Evolutionary conservation across 495 filamentous ascomycete genomes (phyloP).

Genomic region (Durotheca rogersii): DNA sequence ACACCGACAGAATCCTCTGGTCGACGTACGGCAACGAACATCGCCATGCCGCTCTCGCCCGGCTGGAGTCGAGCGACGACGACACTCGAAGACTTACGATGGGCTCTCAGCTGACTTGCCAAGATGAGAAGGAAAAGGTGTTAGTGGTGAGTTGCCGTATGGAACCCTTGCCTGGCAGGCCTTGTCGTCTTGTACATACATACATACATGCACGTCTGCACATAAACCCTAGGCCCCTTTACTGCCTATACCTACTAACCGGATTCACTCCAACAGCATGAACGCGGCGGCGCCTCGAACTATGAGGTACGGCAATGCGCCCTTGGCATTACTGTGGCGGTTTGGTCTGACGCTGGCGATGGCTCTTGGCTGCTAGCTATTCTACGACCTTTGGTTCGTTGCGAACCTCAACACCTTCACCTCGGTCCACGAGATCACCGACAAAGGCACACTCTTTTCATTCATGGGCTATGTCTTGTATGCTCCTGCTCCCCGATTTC

Average conservation of each 20-base stretch:
- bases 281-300: background rate
- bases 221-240: background rate
- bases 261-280: background rate
- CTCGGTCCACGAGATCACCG: conserved; percentile 1
- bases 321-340: background rate
- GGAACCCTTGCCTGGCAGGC: background rate
- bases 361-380: background rate
- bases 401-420: background rate
- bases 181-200: too few relatives aligned
- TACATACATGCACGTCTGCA: too few relatives aligned
- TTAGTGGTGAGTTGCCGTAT: background rate
- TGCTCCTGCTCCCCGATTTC: background rate
- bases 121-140: background rate
- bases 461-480: conserved; percentile 3
- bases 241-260: too few relatives aligned
- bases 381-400: background rate
- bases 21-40: background rate
- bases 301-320: background rate
- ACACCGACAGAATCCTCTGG: background rate
- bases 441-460: background rate
- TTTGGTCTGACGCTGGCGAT: background rate
- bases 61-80: background rate
- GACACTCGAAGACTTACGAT: background rate
- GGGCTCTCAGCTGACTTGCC: background rate
- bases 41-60: background rate